phyloP scores from a whole-genome alignment of 1,284 basidiomycete species.

The Papiliotrema flavescens region DNA sequence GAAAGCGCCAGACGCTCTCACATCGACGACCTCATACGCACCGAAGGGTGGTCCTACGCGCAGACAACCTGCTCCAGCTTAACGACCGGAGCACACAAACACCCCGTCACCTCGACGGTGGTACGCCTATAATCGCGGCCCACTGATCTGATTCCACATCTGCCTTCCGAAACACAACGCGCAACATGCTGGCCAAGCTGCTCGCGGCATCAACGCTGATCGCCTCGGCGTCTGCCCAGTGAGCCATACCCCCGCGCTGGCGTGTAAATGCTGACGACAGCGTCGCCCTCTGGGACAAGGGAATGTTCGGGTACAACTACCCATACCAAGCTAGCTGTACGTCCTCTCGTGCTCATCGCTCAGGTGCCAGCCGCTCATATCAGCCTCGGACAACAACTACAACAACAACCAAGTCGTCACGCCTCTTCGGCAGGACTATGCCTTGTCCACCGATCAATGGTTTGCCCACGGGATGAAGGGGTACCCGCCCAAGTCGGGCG shows the following conservation, averaged over 20 bases:
- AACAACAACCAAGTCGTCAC: slow-evolving; percentile 20
- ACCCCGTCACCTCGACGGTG: too few species aligned
- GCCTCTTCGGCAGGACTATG: slow-evolving; percentile 15
- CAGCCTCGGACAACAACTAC: slow-evolving; percentile 9
- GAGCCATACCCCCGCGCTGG: background rate
- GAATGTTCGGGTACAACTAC: slow-evolving; percentile 19
- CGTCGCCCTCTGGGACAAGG: slow-evolving; percentile 20
- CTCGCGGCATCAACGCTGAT: background rate
- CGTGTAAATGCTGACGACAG: background rate
- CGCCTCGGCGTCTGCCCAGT: slow-evolving; percentile 9
- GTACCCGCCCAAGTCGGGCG: slow-evolving; percentile 57
- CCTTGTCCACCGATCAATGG: slow-evolving; percentile 16
- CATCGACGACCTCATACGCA: too few species aligned
- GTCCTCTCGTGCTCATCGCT: background rate
- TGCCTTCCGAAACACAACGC: background rate
- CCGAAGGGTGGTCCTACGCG: too few species aligned
- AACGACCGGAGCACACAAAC: too few species aligned
- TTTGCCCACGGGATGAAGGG: slow-evolving; percentile 56
- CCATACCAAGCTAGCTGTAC: slow-evolving; percentile 6
- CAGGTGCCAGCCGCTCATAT: background rate
- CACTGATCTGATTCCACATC: too few species aligned
- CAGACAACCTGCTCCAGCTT: too few species aligned
- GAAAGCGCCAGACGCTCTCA: too few species aligned
- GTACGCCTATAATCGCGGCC: too few species aligned
- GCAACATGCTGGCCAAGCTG: background rate